Evolutionary conservation across 768 basidiomycete species (phyloP), one percentile per base, ranked within the genome.

Genomic region (Leccinum broughii): DNA sequence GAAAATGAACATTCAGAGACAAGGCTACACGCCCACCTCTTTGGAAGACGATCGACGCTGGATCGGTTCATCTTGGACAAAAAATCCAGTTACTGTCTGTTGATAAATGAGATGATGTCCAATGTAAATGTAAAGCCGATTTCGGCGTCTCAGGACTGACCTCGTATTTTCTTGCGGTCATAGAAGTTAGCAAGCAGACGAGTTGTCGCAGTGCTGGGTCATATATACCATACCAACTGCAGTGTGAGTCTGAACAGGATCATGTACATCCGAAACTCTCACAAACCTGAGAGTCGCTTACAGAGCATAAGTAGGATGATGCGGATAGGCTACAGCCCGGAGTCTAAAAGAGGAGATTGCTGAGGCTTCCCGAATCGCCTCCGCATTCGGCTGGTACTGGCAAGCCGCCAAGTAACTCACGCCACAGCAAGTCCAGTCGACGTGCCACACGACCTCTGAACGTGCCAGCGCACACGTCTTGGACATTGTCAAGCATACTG

Each of bases 61-160:
- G 30, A 11, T 39, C 24, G 46, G 54, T 37, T 58, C 50, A 55
- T 65, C 59, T 56, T 60, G 64, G 13, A 55, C n/a, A 57, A 60
- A 65, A 37, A 50, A 60, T 6, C 62, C 58, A 20, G 41, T 6
- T 5, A 58, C 58, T 30, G 35, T 4, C 52, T 54, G 53, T 57
- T 2, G 8, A n/a, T 34, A 5, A 2, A 30, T 2, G 56, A 1
- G 7, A 26, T 6, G n/a, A 35, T 13, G 34, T 20, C 30, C 17
- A 35, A 26, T 13, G 22, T 15, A 10, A 28, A 54, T 48, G 34
- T 8, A 37, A 51, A 17, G 9, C 10, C 22, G 8, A n/a, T 6
- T 8, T 7, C 11, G 34, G 34, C 13, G 34, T 13, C 6, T 26
- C 11, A 22, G 22, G 13, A 24, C 37, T 30, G 9, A 52, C 57